Evolutionary conservation across 495 filamentous ascomycete species (phyloP).

Genomic region (Cairneyella variabilis): DNA sequence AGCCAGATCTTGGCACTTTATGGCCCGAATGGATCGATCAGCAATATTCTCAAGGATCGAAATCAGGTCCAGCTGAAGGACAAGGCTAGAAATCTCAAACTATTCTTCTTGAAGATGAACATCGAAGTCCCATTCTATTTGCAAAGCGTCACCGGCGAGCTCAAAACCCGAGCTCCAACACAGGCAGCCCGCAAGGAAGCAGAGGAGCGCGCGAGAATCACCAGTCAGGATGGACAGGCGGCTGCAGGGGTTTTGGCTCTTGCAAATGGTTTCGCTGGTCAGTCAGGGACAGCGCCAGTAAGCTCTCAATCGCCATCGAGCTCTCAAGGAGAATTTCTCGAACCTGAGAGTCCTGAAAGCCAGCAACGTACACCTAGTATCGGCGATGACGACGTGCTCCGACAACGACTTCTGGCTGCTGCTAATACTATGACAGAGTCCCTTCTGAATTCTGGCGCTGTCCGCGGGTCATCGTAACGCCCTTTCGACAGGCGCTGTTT

Average conservation of each 20-base stretch:
- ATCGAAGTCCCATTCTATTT: slow-evolving; percentile 92
- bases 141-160: slow-evolving; percentile 85
- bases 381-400: too few species aligned
- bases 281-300: too few species aligned
- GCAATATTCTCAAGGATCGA: slow-evolving; percentile 82
- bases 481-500: too few species aligned
- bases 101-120: slow-evolving; percentile 91
- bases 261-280: slow-evolving; percentile 40
- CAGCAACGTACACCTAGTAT: too few species aligned
- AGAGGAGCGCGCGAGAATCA: slow-evolving; percentile 62
- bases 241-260: slow-evolving; percentile 68
- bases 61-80: slow-evolving; percentile 96
- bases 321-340: too few species aligned
- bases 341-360: too few species aligned
- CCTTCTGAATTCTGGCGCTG: too few species aligned
- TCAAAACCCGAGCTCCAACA: slow-evolving; percentile 85
- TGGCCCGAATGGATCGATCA: slow-evolving; percentile 76
- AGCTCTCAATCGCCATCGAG: too few species aligned
- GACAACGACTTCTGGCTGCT: too few species aligned
- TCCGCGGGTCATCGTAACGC: too few species aligned
- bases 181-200: slow-evolving; percentile 80
- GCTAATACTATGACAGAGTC: too few species aligned
- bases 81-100: slow-evolving; percentile 89
- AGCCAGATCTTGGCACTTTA: slow-evolving; percentile 90
- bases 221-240: slow-evolving; percentile 66